Base-by-base conservation (phyloP, 352 stramenopile species). In the Blastocystis sp. region DNA sequence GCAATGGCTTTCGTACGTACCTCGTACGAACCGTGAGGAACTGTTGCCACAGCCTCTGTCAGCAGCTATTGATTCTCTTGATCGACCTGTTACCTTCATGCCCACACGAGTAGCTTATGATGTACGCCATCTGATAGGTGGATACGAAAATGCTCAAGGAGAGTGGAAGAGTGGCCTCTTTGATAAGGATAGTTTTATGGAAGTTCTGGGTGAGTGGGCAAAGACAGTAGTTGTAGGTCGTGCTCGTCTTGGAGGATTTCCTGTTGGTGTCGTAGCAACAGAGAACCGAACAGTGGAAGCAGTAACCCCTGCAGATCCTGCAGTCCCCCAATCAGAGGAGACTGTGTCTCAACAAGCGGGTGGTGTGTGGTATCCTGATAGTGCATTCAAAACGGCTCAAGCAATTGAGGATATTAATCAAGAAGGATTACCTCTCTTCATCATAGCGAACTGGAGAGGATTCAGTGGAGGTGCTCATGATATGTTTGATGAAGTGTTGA, bases 401-500 rank as follows among this genome's bases (percentile, higher is more conserved):
- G 97, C 97, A 37, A 98, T 99, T 91, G 94, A 94, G 86, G 97
- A 99, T 92, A 99, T 99, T 90, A 93, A 97, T 88, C 94, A 94
- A 32, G 97, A 99, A 89, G 96, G 98, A 88, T 91, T 99, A 58
- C 97, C 97, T 80, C 91, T 99, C 24, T 98, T 99, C 86, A 97
- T 99, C 78, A 96, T 99, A 81, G 96, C 96, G 54, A 99, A 99
- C 92, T 99, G 97, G 97, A 93, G 97, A 89, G 97, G 97, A 61
- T 99, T 99, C 91, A 98, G 94, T 39, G 97, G 97, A 69, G 97
- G 97, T 24, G 96, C 98, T 90, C 92, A 97, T 80, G 97, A 99
- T 89, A 99, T 99, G 97, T 99, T 99, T 90, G 95, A 99, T 89
- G 96, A 99, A 90, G 95, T 99, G 86, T 93, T 99, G 88, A 99